Evolutionary conservation across 2,329 filamentous ascomycete genomes (phyloP).

Genomic region (Colletotrichum sp.): DNA sequence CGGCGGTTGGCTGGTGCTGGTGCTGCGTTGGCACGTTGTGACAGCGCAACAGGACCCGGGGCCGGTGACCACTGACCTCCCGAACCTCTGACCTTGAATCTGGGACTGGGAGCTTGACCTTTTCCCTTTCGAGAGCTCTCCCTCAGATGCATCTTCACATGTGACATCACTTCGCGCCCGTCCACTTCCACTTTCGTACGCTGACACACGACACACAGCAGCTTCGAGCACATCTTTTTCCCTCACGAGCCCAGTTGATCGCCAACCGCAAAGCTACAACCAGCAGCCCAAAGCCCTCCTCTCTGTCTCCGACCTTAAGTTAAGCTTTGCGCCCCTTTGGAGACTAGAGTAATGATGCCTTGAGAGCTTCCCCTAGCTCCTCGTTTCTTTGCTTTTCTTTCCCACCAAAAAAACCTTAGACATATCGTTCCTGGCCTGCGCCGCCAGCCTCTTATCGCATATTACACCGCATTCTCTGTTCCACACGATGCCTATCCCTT

Average conservation of each 20-base stretch:
- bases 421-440: constrained; percentile 14
- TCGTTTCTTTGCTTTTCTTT: constrained; percentile 5
- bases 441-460: neutral
- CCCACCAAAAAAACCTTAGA: neutral
- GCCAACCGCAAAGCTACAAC: neutral
- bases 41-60: neutral
- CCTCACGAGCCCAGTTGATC: neutral
- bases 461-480: neutral
- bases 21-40: neutral
- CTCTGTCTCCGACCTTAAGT: neutral
- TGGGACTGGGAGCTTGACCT: neutral
- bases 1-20: neutral
- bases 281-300: neutral
- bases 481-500: constrained; percentile 54
- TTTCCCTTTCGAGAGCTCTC: constrained; percentile 5
- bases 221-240: neutral
- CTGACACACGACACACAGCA: constrained; percentile 2
- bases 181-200: constrained; percentile 10
- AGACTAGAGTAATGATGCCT: constrained; percentile 4
- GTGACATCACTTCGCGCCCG: constrained; percentile 22
- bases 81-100: neutral
- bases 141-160: constrained; percentile 15
- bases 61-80: neutral
- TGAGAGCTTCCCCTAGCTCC: neutral
- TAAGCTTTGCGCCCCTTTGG: constrained; percentile 10